These are phyloP conservation scores for Epichloe elymi DNA, from an alignment of 2,329 filamentous ascomycete species.

Conservation along the genomic window DNA sequence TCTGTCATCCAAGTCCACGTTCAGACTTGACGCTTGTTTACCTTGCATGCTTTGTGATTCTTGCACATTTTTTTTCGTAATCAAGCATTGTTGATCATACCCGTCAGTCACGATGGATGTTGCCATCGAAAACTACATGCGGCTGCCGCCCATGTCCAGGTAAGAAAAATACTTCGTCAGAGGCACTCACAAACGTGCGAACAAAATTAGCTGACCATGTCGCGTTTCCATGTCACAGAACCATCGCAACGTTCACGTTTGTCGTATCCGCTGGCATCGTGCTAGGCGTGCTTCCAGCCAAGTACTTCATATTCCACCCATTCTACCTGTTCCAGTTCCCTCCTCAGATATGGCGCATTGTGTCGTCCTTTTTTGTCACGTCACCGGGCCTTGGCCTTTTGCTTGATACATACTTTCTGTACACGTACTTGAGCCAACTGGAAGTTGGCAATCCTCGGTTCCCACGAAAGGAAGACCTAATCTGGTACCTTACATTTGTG, in stretches of 20 bases:
- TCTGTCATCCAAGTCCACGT: slow-evolving; percentile 3
- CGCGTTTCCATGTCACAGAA: slow-evolving; percentile 33
- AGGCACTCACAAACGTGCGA: background rate
- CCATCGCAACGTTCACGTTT: slow-evolving; percentile 49
- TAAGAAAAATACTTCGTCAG: slow-evolving; percentile 17
- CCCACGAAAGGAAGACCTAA: slow-evolving; percentile 59
- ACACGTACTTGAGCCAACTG: slow-evolving; percentile 61
- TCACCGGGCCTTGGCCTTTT: slow-evolving; percentile 36
- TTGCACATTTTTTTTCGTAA: background rate
- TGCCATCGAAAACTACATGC: slow-evolving; percentile 23
- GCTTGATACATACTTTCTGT: slow-evolving; percentile 65
- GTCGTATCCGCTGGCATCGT: slow-evolving; percentile 47
- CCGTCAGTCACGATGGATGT: slow-evolving; percentile 19
- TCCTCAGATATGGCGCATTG: slow-evolving; percentile 30
- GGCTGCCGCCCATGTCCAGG: slow-evolving; percentile 28
- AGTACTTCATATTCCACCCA: slow-evolving; percentile 39
- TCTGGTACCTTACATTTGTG: slow-evolving; percentile 70
- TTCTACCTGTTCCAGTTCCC: slow-evolving; percentile 37
- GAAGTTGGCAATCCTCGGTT: slow-evolving; percentile 64
- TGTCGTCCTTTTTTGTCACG: slow-evolving; percentile 30
- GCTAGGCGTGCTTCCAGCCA: slow-evolving; percentile 36
- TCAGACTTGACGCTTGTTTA: background rate
- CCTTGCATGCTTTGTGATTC: slow-evolving; percentile 8
- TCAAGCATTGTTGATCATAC: background rate
- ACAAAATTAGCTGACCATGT: background rate